These are phyloP conservation scores for Epicoccum sorghinum DNA, from an alignment of 2,329 filamentous ascomycete genomes.

Conservation along the genomic window DNA sequence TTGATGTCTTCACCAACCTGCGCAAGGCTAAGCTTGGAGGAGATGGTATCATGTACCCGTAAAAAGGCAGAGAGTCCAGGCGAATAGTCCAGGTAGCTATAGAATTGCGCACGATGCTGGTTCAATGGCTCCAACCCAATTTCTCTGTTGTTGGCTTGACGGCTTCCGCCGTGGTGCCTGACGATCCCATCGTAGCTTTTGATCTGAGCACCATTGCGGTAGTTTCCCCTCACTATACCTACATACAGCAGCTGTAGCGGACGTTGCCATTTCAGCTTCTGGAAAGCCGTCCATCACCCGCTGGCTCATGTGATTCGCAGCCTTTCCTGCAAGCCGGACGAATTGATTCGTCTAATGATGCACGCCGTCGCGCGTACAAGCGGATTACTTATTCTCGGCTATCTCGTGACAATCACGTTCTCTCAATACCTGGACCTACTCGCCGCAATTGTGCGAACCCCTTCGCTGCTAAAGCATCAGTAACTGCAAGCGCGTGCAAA, in stretches of 20 bases:
- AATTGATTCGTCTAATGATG: background rate
- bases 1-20: conserved; percentile 45
- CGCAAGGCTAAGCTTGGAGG: conserved; percentile 23
- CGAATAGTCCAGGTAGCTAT: background rate
- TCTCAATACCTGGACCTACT: background rate
- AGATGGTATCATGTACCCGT: conserved; percentile 37
- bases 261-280: background rate
- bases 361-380: background rate
- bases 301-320: background rate
- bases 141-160: background rate
- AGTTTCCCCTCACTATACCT: background rate
- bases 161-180: background rate
- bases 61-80: background rate
- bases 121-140: background rate
- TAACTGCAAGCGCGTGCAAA: conserved; percentile 3
- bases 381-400: background rate
- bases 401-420: background rate
- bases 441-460: conserved; percentile 5
- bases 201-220: background rate
- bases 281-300: background rate
- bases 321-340: background rate
- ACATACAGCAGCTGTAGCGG: background rate
- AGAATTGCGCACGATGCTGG: background rate
- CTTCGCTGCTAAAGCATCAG: background rate
- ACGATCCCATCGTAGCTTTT: background rate